phyloP scores from a whole-genome alignment of 768 basidiomycete genomes.

The Lactarius sanguifluus region DNA sequence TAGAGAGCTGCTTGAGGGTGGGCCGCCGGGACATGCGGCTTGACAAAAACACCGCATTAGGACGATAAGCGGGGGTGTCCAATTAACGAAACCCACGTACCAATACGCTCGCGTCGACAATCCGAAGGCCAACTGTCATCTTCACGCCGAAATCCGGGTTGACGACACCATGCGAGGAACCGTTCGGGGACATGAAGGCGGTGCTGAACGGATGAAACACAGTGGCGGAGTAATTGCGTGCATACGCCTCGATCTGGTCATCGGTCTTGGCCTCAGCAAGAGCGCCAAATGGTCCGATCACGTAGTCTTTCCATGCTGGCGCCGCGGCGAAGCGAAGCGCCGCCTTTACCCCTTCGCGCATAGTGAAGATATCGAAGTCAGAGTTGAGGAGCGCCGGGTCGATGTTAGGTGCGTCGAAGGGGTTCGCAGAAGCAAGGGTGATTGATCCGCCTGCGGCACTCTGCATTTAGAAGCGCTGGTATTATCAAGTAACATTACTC shows the following conservation, averaged over 20 bases:
- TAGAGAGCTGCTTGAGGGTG: conserved; percentile 25
- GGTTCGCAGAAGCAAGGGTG: conserved; percentile 31
- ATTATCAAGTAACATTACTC: not conserved
- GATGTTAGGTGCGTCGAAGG: conserved; percentile 34
- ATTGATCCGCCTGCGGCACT: conserved; percentile 29
- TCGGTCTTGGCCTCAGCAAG: conserved; percentile 21
- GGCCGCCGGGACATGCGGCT: conserved; percentile 24
- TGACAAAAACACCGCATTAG: not conserved
- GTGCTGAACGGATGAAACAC: conserved; percentile 38
- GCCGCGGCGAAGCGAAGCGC: conserved; percentile 7
- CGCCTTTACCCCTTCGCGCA: conserved; percentile 15
- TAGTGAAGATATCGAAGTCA: conserved; percentile 15
- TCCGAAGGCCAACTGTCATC: conserved; percentile 44
- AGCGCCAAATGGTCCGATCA: conserved; percentile 5
- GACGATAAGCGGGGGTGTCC: not conserved
- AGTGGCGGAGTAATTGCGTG: conserved; percentile 26
- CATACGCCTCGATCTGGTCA: conserved; percentile 29
- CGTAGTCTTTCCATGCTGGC: conserved; percentile 14
- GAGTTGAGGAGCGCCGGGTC: conserved; percentile 29
- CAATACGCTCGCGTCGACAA: conserved; percentile 34
- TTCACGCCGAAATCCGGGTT: conserved; percentile 45
- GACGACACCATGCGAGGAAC: conserved; percentile 41
- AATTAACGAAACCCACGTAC: conserved; percentile 10
- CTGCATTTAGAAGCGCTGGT: not conserved
- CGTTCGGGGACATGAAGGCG: conserved; percentile 43